These are phyloP conservation scores for Handroanthus guayacan DNA, from an alignment of 257 asterid genomes.

Conservation along the genomic window DNA sequence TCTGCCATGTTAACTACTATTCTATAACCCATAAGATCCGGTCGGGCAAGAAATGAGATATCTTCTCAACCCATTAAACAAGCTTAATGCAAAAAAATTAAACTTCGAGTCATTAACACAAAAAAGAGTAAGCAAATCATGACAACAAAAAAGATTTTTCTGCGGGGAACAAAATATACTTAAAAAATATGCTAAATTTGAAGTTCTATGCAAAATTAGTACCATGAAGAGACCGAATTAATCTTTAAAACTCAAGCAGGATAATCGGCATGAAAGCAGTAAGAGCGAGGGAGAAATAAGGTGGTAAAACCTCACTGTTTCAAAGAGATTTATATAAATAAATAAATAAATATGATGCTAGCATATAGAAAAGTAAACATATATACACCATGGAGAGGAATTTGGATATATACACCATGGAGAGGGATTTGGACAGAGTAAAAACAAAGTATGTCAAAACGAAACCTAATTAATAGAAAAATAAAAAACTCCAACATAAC, in stretches of 20 bases:
- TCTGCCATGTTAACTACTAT: background rate
- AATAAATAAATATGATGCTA: background rate
- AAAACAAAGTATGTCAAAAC: no score
- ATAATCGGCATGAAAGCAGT: conserved; percentile 1
- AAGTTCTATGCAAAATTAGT: background rate
- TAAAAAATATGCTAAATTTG: background rate
- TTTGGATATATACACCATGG: no score
- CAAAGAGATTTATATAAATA: background rate
- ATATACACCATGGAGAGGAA: background rate
- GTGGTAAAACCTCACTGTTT: background rate
- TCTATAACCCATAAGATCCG: background rate
- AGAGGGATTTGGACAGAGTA: background rate
- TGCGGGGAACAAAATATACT: background rate
- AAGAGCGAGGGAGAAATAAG: background rate
- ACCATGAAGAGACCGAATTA: background rate
- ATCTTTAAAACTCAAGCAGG: conserved; percentile 10
- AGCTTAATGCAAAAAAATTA: conserved; percentile 2
- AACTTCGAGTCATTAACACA: background rate
- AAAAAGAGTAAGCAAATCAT: background rate
- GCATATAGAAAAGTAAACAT: no score
- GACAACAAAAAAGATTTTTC: background rate
- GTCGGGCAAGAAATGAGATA: background rate
- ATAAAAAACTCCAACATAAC: background rate
- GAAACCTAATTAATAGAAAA: background rate
- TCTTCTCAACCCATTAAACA: background rate